Conservation (phyloP, 345 rosid species). For the Brassica incana region DNA sequence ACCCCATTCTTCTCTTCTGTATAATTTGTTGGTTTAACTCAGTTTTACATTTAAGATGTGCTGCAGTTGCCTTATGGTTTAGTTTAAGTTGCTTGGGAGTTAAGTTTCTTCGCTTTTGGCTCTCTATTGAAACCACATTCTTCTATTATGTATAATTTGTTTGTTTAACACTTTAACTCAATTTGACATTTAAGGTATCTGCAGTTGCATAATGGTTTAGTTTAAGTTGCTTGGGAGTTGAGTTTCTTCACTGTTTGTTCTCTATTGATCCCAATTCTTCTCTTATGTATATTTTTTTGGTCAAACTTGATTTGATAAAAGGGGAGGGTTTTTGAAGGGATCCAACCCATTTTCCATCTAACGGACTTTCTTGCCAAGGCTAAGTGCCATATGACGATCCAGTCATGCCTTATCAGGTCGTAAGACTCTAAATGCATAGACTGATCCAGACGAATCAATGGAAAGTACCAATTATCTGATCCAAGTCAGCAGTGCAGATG, state of each 20-base stretch:
- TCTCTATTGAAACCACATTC: neutral
- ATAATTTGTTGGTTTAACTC: neutral
- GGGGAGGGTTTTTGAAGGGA: neutral
- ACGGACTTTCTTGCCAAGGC: neutral
- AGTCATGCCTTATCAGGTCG: neutral
- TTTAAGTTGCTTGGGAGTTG: too few relatives aligned
- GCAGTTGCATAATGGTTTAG: too few relatives aligned
- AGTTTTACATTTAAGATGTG: neutral
- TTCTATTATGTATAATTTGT: neutral
- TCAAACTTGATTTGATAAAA: neutral
- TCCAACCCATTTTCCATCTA: neutral
- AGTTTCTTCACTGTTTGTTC: neutral
- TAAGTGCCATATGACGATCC: neutral
- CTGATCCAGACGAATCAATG: neutral
- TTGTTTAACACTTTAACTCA: neutral
- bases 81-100: neutral
- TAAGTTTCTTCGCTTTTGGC: neutral
- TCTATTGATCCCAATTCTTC: neutral
- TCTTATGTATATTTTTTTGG: neutral
- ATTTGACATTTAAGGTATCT: too few relatives aligned
- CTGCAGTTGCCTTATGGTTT: neutral
- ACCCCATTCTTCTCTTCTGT: neutral
- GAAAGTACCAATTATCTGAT: neutral
- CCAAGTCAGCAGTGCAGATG: neutral
- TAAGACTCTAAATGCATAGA: neutral